These are phyloP conservation scores for Metschnikowia shivogae DNA, from an alignment of 805 yeast genomes.

Conservation along the genomic window DNA sequence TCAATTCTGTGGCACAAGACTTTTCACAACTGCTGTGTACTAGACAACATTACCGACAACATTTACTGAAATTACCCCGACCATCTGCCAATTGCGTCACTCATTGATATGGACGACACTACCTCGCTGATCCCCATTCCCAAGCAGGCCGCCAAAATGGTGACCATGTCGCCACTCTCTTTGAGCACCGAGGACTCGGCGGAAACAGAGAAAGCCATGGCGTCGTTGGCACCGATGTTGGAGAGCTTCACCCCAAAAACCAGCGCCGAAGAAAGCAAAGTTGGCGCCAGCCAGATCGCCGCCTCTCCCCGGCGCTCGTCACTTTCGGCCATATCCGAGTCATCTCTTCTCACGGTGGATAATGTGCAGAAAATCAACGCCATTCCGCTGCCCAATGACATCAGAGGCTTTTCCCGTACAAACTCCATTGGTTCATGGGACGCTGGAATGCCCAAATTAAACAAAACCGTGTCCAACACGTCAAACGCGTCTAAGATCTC, in stretches of 20 bases:
- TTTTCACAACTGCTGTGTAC: no score
- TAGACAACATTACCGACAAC: no score
- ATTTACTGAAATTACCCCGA: no score
- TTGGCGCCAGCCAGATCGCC: constrained; percentile 16
- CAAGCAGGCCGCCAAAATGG: constrained; percentile 3
- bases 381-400: constrained; percentile 12
- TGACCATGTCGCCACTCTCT: constrained; percentile 16
- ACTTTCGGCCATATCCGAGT: constrained; percentile 17
- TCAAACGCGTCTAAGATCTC: constrained; percentile 26
- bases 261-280: constrained; percentile 39
- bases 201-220: constrained; percentile 56
- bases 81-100: no score
- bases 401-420: constrained; percentile 18
- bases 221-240: constrained; percentile 73
- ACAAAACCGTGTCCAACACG: constrained; percentile 35
- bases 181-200: constrained; percentile 12
- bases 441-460: constrained; percentile 23
- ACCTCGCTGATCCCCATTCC: constrained; percentile 13
- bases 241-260: constrained; percentile 73
- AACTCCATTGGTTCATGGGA: constrained; percentile 21
- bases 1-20: no score
- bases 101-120: constrained; percentile 4
- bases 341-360: constrained; percentile 14
- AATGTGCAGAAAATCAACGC: constrained; percentile 19
- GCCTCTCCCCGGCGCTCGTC: constrained; percentile 16